Base-by-base conservation (phyloP, 345 rosid species). In the Cardamine chenopodiifolia region DNA sequence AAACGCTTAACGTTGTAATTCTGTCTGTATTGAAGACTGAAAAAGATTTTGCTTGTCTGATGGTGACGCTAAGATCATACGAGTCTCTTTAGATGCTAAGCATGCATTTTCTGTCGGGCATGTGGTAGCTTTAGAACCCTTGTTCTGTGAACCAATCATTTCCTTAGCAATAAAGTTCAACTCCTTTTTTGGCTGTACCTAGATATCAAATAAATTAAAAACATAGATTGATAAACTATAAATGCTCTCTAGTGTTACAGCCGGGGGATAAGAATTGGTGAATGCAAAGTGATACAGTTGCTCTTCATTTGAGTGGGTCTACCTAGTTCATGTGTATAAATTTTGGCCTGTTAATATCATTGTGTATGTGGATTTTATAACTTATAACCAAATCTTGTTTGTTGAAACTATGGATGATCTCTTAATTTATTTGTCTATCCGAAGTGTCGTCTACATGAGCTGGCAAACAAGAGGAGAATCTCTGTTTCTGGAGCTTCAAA, bases 401-500 rank as follows among this genome's bases (percentile, higher is more conserved):
- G 32, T n/a, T 47, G 19, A 22, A 45, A 47, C 61, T 19, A 2
- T 67, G 62, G 49, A 73, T 65, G 49, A 66, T 64, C 35, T 68
- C 71, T 69, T 74, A 23, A 80, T 70, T 34, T 49, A 31, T 72
- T 25, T 66, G 17, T 77, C 37, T 76, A 1, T 66, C 60, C 57
- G 39, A 75, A 96, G 99, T 96, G 98, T 81, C 99, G 97, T 50
- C 87, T 90, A 29, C 99, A 96, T 76, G 98, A 92, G 77, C 80
- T 96, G 83, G 97, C 96, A 76, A 96, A 96, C 89, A 96, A 96
- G 83, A 88, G 93, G 19, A 90, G 98, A 80, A 96, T 96, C 72
- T 96, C 99, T 20, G 99, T 96, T 52, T 89, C 96, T 0, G 99
- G 99, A 72, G 98, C 99, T 53, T 96, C 99, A 53, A 96, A 90